These are phyloP conservation scores for Trypanosoma mega DNA, from an alignment of 208 protist species.

Conservation along the genomic window DNA sequence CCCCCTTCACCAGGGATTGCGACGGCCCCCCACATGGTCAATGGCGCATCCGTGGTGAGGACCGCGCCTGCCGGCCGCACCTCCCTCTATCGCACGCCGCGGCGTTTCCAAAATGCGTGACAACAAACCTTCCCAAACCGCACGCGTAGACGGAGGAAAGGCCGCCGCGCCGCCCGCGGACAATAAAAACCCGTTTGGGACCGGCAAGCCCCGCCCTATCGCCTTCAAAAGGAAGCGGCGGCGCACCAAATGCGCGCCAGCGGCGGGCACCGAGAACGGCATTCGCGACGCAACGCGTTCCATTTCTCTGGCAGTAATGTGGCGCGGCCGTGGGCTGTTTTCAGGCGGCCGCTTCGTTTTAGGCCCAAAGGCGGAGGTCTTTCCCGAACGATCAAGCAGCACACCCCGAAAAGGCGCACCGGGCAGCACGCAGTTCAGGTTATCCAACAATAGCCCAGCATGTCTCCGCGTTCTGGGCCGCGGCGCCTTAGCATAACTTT, in stretches of 20 bases:
- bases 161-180: background rate
- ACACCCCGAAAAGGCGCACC: background rate
- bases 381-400: background rate
- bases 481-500: background rate
- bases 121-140: background rate
- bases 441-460: background rate
- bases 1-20: conserved; percentile 4
- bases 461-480: background rate
- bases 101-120: background rate
- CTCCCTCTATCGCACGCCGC: too few species aligned
- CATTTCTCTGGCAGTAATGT: background rate
- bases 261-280: background rate
- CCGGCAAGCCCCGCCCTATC: background rate
- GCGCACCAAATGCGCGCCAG: background rate
- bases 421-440: too few species aligned
- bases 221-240: background rate
- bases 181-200: background rate
- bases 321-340: background rate
- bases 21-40: conserved; percentile 11
- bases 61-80: background rate
- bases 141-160: background rate
- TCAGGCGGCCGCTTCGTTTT: background rate
- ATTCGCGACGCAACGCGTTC: background rate
- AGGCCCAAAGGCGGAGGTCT: background rate
- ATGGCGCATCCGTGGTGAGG: conserved; percentile 18